A percentile compares a stretch with the other conserved stretches of the same genome.
Evolutionary conservation across 1,284 basidiomycete species (phyloP).

Genomic region (Ustilago bromivora): DNA sequence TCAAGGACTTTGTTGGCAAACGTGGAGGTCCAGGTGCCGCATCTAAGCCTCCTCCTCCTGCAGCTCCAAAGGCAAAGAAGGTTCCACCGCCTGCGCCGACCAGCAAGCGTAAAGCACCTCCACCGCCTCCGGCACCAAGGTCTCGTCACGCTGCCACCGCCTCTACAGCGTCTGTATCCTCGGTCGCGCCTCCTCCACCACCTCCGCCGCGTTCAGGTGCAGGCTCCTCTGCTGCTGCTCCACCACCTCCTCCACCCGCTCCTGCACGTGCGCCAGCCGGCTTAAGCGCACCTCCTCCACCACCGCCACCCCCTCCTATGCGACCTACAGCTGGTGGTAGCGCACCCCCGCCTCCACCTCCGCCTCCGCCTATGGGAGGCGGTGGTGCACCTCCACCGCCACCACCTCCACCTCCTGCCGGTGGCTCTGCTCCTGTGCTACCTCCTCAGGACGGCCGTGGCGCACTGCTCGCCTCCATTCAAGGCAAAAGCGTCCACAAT

Average conservation of each 20-base stretch:
- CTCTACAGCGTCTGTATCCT: conserved; percentile 32
- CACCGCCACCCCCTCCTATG: conserved; percentile 55
- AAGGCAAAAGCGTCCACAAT: conserved; percentile 78
- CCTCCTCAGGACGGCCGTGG: conserved; percentile 70
- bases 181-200: conserved; percentile 51
- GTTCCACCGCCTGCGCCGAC: conserved; percentile 74
- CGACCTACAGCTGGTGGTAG: conserved; percentile 32
- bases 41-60: conserved; percentile 61
- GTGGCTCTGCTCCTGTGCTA: conserved; percentile 33
- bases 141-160: conserved; percentile 38
- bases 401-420: conserved; percentile 44
- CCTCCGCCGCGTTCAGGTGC: conserved; percentile 70
- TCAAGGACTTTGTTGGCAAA: conserved; percentile 83
- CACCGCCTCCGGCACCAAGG: conserved; percentile 60
- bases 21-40: conserved; percentile 70
- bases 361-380: conserved; percentile 48
- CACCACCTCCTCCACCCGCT: conserved; percentile 69
- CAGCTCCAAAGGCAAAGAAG: conserved; percentile 72
- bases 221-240: conserved; percentile 70
- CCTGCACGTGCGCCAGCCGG: conserved; percentile 25
- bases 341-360: conserved; percentile 59
- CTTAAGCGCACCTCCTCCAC: conserved; percentile 38
- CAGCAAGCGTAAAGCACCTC: conserved; percentile 62
- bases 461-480: conserved; percentile 78
- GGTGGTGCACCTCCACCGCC: conserved; percentile 32